Evolutionary conservation across 2,329 filamentous ascomycete species (phyloP).

Genomic region (Monilinia fructicola): DNA sequence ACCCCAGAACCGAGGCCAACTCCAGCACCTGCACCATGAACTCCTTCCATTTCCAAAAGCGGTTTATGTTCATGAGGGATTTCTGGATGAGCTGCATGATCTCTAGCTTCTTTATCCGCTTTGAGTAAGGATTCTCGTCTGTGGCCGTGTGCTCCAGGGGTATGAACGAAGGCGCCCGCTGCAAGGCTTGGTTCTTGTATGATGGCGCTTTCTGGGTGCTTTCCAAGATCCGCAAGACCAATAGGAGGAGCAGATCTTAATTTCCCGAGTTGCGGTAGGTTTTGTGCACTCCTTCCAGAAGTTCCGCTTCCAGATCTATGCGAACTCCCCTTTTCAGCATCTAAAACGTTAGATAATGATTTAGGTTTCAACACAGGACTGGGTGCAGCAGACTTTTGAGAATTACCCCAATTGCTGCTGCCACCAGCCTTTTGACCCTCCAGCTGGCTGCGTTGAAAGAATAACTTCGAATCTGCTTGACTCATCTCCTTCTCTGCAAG

Average conservation of each 20-base stretch:
- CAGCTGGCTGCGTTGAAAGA: constrained; percentile 86
- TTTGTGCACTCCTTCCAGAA: constrained; percentile 34
- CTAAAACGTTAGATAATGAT: constrained; percentile 32
- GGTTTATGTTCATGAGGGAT: constrained; percentile 58
- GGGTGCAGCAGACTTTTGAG: constrained; percentile 35
- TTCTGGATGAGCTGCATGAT: constrained; percentile 51
- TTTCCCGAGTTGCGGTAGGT: constrained; percentile 25
- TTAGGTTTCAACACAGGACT: constrained; percentile 37
- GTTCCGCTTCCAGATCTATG: constrained; percentile 36
- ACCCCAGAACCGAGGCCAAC: constrained; percentile 61
- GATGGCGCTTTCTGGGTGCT: constrained; percentile 38
- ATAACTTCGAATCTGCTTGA: constrained; percentile 90
- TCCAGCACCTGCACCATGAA: constrained; percentile 58
- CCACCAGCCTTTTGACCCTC: constrained; percentile 43
- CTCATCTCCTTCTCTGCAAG: constrained; percentile 92
- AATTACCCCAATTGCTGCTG: constrained; percentile 39
- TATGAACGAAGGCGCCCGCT: constrained; percentile 16
- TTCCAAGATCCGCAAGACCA: constrained; percentile 37
- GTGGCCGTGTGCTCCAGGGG: constrained; percentile 24
- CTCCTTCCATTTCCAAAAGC: constrained; percentile 51
- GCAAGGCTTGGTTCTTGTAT: constrained; percentile 37
- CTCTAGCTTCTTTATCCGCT: constrained; percentile 39
- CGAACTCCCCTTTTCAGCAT: constrained; percentile 32
- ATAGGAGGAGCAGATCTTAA: constrained; percentile 35
- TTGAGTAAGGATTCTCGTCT: constrained; percentile 33